Evolutionary conservation across 768 basidiomycete genomes (phyloP).

Genomic region (Filobasidium floriforme): DNA sequence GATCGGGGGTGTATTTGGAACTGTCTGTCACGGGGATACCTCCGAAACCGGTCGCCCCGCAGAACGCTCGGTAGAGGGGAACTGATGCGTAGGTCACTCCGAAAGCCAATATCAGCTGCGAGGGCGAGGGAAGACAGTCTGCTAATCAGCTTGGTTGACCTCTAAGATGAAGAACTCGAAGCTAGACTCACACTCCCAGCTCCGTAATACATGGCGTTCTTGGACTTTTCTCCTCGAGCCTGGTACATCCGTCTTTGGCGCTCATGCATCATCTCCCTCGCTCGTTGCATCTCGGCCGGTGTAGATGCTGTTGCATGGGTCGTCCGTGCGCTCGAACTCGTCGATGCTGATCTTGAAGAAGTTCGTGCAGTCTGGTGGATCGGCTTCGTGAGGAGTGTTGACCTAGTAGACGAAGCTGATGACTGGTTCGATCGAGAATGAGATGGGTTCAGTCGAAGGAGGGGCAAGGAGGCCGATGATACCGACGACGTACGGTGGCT

Average conservation of each 20-base stretch:
- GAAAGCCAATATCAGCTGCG: constrained; percentile 65
- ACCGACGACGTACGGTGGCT: too few relatives aligned
- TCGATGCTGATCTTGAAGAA: not conserved
- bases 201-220: constrained; percentile 18
- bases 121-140: not conserved
- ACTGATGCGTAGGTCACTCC: constrained; percentile 96
- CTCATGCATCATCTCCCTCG: constrained; percentile 16
- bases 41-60: constrained; percentile 91
- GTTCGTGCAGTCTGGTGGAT: too few relatives aligned
- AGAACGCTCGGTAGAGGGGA: constrained; percentile 95
- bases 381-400: too few relatives aligned
- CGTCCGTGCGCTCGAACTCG: not conserved
- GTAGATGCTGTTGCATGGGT: not conserved
- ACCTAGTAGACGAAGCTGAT: too few relatives aligned
- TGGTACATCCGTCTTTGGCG: constrained; percentile 19
- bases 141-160: not conserved
- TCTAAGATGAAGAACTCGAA: not conserved
- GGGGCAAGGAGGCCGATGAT: too few relatives aligned
- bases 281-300: constrained; percentile 1
- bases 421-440: too few relatives aligned
- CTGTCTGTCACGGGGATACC: constrained; percentile 85
- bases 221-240: constrained; percentile 18
- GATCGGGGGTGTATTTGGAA: constrained; percentile 56
- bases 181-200: constrained; percentile 20
- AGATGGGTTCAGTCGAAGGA: too few relatives aligned